Evolutionary conservation across 257 asterid genomes (phyloP).

Genomic region (Forsythia viridissima): DNA sequence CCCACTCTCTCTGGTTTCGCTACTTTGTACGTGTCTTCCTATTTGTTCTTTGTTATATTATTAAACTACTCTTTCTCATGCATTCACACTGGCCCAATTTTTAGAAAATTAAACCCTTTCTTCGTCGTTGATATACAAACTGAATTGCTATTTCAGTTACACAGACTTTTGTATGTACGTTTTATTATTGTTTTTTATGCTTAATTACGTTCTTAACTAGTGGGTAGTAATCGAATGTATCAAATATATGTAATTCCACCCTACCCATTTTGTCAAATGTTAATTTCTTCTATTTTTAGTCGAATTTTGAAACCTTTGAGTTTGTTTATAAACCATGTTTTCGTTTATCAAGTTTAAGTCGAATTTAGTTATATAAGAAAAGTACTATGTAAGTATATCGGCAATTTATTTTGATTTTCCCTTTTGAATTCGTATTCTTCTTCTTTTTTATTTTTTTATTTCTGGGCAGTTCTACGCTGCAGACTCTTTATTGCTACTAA

Average conservation of each 20-base stretch:
- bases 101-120: not conserved
- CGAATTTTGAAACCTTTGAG: not conserved
- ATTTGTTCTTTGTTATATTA: not conserved
- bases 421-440: not conserved
- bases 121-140: not conserved
- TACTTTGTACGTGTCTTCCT: constrained; percentile 13
- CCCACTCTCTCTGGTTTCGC: not conserved
- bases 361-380: not conserved
- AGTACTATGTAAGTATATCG: not conserved
- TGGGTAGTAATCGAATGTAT: constrained; percentile 1
- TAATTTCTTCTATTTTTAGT: not conserved
- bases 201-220: not conserved
- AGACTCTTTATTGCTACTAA: not conserved
- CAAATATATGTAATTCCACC: constrained; percentile 4
- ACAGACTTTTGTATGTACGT: not conserved
- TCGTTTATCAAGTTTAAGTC: not conserved
- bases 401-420: not conserved
- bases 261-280: not conserved
- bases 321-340: no score
- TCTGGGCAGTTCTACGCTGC: not conserved
- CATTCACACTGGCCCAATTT: constrained; percentile 8
- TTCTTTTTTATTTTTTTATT: not conserved
- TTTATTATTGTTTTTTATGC: constrained; percentile 14
- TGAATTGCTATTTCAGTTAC: constrained; percentile 3
- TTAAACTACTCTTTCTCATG: constrained; percentile 3